phyloP scores from a whole-genome alignment of 164 flowering plant species.

The Brasenia schreberi region DNA sequence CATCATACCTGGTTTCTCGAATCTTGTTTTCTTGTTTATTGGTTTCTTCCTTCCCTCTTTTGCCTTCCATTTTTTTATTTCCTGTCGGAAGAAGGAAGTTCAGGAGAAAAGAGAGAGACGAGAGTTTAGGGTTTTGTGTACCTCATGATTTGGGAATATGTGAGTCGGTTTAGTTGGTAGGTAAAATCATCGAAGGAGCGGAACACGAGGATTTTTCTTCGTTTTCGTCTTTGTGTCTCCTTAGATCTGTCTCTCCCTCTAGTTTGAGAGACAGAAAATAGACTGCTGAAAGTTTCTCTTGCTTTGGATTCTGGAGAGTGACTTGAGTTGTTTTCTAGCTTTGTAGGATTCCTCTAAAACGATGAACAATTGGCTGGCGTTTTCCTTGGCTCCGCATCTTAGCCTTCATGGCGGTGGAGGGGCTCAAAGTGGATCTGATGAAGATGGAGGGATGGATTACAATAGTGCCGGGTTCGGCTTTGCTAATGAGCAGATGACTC shows the following conservation, averaged over 20 bases:
- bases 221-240: background rate
- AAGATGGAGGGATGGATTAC: background rate
- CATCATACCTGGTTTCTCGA: background rate
- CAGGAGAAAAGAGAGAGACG: background rate
- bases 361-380: conserved; percentile 73
- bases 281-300: background rate
- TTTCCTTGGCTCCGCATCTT: conserved; percentile 55
- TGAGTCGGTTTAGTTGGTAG: background rate
- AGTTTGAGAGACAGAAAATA: background rate
- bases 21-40: background rate
- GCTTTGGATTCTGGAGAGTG: background rate
- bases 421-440: background rate
- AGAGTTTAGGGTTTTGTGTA: background rate
- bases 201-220: background rate
- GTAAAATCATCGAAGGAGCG: background rate
- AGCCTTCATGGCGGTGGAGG: conserved; percentile 11
- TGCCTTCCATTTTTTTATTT: too few relatives aligned
- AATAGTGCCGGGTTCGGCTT: conserved; percentile 16
- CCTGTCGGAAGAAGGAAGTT: background rate
- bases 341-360: background rate
- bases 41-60: background rate
- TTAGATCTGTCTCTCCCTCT: background rate
- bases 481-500: conserved; percentile 15
- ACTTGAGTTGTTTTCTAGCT: background rate
- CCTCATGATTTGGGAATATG: background rate